These are phyloP conservation scores for Backusella circina DNA, from an alignment of 192 early-diverging fungal genomes.

Conservation along the genomic window DNA sequence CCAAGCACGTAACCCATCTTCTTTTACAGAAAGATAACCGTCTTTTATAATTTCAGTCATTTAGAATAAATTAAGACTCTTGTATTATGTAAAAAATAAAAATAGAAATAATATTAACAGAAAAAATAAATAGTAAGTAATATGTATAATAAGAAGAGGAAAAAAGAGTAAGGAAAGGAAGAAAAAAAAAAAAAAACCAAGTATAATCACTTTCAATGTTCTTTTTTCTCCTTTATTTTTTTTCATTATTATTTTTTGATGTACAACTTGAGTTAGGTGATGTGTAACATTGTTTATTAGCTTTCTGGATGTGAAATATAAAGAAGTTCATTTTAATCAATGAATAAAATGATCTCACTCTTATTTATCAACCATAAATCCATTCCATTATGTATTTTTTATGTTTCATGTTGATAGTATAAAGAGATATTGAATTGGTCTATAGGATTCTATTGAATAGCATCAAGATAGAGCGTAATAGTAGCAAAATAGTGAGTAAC, in stretches of 20 bases:
- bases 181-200: not conserved
- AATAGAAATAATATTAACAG: not conserved
- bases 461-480: no score
- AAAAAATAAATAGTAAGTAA: not conserved
- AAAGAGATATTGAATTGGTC: not conserved
- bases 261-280: not conserved
- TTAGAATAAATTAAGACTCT: not conserved
- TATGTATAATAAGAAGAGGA: not conserved
- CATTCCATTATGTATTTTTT: not conserved
- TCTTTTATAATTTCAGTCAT: conserved; percentile 65
- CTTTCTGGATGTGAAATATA: not conserved
- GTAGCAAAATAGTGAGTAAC: no score
- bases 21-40: conserved; percentile 87
- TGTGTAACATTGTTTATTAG: not conserved
- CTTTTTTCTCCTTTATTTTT: not conserved
- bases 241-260: not conserved
- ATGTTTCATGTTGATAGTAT: not conserved
- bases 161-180: not conserved
- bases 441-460: not conserved
- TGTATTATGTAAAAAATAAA: not conserved
- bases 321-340: not conserved
- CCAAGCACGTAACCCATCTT: conserved; percentile 86
- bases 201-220: not conserved
- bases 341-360: not conserved
- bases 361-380: not conserved